Percentiles rank a stretch among this genome's conserved stretches.
phyloP scores from a whole-genome alignment of 768 basidiomycete species.

The Cytidiella melzeri region DNA sequence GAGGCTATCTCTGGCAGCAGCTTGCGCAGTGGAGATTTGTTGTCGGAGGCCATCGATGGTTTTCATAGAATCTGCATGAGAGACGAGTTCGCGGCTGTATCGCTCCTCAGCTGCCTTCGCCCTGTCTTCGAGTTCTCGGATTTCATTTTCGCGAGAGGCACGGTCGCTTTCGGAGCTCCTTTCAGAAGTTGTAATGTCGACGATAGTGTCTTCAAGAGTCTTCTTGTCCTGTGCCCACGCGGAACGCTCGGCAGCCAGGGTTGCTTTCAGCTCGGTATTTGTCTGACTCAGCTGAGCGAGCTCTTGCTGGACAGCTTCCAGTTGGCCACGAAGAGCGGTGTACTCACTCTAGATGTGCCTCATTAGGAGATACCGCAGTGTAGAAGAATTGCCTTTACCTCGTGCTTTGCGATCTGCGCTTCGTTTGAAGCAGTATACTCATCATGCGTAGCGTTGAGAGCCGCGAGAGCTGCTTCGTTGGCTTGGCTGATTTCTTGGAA shows the following conservation, averaged over 20 bases:
- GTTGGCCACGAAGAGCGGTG: constrained; percentile 55
- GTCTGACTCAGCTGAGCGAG: constrained; percentile 41
- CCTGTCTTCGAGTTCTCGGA: constrained; percentile 63
- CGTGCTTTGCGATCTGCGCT: constrained; percentile 55
- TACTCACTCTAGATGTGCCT: constrained; percentile 47
- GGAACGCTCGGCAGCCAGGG: constrained; percentile 61
- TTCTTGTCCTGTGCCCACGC: constrained; percentile 78
- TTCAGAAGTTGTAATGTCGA: constrained; percentile 73
- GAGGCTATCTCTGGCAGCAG: constrained; percentile 49
- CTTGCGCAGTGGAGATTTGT: constrained; percentile 49
- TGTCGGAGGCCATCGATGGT: constrained; percentile 55
- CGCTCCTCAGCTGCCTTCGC: constrained; percentile 75
- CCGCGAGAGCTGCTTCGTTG: constrained; percentile 68
- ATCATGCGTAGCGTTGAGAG: constrained; percentile 67
- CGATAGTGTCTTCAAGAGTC: constrained; percentile 75
- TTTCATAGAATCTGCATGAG: constrained; percentile 85
- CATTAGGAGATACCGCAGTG: not conserved
- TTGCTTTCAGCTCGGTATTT: constrained; percentile 53
- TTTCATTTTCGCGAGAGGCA: constrained; percentile 53
- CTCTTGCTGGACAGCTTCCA: constrained; percentile 50
- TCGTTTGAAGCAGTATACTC: constrained; percentile 75
- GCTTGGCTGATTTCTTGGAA: constrained; percentile 84
- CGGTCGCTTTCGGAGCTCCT: constrained; percentile 60
- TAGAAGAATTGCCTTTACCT: constrained; percentile 41
- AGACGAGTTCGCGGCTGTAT: constrained; percentile 74